Evolutionary conservation across 495 filamentous ascomycete species (phyloP).

Genomic region (Antarctomyces pellizariae): DNA sequence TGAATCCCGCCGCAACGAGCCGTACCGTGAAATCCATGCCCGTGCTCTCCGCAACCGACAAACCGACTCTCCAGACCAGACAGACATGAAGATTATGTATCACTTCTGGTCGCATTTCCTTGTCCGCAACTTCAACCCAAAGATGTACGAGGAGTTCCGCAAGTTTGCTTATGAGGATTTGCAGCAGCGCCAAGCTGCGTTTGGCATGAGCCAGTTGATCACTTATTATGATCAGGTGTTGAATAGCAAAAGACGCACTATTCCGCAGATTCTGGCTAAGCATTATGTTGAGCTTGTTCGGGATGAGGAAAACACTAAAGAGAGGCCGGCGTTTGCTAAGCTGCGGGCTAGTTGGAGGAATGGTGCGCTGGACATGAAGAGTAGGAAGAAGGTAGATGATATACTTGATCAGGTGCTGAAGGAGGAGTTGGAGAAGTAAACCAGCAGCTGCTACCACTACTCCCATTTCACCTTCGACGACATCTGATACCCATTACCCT

Average conservation of each 20-base stretch:
- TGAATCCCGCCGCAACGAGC: slow-evolving; percentile 22
- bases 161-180: slow-evolving; percentile 45
- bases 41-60: slow-evolving; percentile 34
- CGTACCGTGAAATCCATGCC: slow-evolving; percentile 28
- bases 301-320: slow-evolving; percentile 14
- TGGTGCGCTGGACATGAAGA: slow-evolving; percentile 28
- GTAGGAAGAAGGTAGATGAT: slow-evolving; percentile 28
- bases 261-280: slow-evolving; percentile 25
- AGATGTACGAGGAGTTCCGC: slow-evolving; percentile 65
- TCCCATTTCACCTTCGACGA: no score
- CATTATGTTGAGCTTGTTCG: slow-evolving; percentile 30
- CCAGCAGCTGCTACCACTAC: no score
- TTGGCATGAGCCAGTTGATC: slow-evolving; percentile 30
- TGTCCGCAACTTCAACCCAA: slow-evolving; percentile 46
- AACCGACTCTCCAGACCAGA: slow-evolving; percentile 21
- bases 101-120: slow-evolving; percentile 65
- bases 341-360: slow-evolving; percentile 27
- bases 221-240: slow-evolving; percentile 34
- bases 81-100: slow-evolving; percentile 44
- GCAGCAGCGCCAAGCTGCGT: slow-evolving; percentile 19
- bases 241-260: slow-evolving; percentile 18
- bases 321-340: slow-evolving; percentile 23
- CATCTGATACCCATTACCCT: no score
- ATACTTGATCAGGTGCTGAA: slow-evolving; percentile 19
- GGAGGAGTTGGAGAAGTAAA: slow-evolving; percentile 21